These are phyloP conservation scores for Suillus ampliporus DNA, from an alignment of 768 basidiomycete species.

Conservation along the genomic window DNA sequence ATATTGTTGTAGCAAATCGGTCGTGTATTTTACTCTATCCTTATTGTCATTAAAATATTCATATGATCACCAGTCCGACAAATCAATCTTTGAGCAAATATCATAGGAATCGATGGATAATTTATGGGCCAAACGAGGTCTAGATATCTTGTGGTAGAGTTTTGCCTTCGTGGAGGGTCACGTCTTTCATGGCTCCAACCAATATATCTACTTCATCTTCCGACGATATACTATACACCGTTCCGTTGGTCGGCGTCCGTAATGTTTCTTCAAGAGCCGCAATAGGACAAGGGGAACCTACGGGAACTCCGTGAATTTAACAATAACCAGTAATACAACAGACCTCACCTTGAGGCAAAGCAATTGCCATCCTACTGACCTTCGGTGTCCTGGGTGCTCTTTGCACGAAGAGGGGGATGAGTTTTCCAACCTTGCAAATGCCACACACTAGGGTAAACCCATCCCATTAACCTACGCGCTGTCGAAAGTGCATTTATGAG, in stretches of 20 bases:
- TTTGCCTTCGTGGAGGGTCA: constrained; percentile 5
- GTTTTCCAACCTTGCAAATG: constrained; percentile 61
- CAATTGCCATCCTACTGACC: constrained; percentile 50
- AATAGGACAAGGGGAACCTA: constrained; percentile 24
- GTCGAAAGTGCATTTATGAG: neutral
- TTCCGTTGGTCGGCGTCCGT: neutral
- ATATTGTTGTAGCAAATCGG: neutral
- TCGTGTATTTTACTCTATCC: constrained; percentile 9
- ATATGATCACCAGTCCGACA: neutral
- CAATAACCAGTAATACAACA: neutral
- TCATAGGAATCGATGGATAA: neutral
- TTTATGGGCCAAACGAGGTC: neutral
- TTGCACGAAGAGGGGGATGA: constrained; percentile 61
- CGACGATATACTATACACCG: constrained; percentile 9
- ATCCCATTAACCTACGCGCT: neutral
- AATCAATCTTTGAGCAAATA: neutral
- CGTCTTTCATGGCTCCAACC: constrained; percentile 14
- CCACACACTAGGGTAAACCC: constrained; percentile 59
- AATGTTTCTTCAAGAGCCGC: neutral
- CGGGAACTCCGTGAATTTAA: neutral
- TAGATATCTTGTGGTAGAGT: neutral
- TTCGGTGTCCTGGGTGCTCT: constrained; percentile 41
- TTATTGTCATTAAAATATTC: neutral
- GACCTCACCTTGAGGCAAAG: constrained; percentile 49
- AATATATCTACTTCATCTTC: constrained; percentile 19